A percentile compares a stretch with the other conserved stretches of the same genome.
Evolutionary conservation across 148 eudicot species (phyloP).

Genomic region (Tetragonia tetragonoides): DNA sequence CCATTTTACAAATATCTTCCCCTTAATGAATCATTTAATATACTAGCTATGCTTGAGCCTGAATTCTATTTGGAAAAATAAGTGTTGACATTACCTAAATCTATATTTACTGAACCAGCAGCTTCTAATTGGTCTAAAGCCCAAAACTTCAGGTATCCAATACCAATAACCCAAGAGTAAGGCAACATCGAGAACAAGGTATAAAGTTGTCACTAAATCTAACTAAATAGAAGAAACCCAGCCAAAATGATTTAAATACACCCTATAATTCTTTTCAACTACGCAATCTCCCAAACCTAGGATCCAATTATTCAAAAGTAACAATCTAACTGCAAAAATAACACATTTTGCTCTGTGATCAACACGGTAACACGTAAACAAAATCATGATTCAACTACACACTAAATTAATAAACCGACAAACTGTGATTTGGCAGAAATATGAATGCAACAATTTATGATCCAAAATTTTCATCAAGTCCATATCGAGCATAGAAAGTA

Average conservation of each 20-base stretch:
- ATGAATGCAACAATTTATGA: not conserved
- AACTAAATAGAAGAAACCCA: not conserved
- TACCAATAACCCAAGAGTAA: not conserved
- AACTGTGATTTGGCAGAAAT: not conserved
- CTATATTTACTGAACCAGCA: not conserved
- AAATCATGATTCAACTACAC: constrained; percentile 15
- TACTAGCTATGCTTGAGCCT: no score
- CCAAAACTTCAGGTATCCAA: not conserved
- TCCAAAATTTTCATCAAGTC: not conserved
- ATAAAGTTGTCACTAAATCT: not conserved
- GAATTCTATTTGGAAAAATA: no score
- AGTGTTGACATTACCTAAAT: not conserved
- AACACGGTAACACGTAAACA: constrained; percentile 4
- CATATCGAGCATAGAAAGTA: no score
- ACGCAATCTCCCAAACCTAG: not conserved
- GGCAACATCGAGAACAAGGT: not conserved
- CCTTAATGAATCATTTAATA: no score
- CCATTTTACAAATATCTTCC: no score
- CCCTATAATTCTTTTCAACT: not conserved
- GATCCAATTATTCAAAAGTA: not conserved
- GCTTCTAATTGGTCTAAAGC: not conserved
- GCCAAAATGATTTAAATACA: not conserved
- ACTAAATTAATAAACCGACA: not conserved
- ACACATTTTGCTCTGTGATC: not conserved
- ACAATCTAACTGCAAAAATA: not conserved